A percentile compares a stretch with the other conserved stretches of the same genome.
Evolutionary conservation across 2,329 filamentous ascomycete genomes (phyloP).

Genomic region (Fusarium sp.): DNA sequence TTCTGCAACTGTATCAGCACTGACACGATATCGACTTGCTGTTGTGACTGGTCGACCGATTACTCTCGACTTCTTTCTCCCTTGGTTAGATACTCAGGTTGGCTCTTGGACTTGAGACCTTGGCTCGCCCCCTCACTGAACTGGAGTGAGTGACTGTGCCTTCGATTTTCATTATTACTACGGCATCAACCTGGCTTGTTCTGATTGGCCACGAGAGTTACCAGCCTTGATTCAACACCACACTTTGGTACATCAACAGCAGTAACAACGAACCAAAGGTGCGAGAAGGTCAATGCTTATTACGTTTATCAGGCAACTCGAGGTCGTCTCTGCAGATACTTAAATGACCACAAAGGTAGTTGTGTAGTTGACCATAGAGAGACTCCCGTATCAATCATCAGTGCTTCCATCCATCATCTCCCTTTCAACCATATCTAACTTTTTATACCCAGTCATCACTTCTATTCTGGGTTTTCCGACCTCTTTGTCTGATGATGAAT

Average conservation of each 20-base stretch:
- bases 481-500: background rate
- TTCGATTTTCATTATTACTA: background rate
- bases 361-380: background rate
- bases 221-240: constrained; percentile 27
- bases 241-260: constrained; percentile 13
- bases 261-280: background rate
- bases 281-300: constrained; percentile 19
- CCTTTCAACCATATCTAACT: background rate
- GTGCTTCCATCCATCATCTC: background rate
- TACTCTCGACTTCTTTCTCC: background rate
- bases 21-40: constrained; percentile 31
- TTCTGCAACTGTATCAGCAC: constrained; percentile 1
- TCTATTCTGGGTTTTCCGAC: background rate
- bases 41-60: constrained; percentile 34
- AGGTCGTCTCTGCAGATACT: background rate
- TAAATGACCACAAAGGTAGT: background rate
- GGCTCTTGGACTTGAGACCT: background rate
- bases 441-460: background rate
- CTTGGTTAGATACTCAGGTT: background rate
- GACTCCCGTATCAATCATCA: background rate
- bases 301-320: constrained; percentile 6
- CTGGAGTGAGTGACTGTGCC: background rate
- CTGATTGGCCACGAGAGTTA: constrained; percentile 21
- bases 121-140: background rate
- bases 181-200: constrained; percentile 19